These are phyloP conservation scores for Sporobolomyces roseus DNA, from an alignment of 768 basidiomycete species.

Conservation along the genomic window DNA sequence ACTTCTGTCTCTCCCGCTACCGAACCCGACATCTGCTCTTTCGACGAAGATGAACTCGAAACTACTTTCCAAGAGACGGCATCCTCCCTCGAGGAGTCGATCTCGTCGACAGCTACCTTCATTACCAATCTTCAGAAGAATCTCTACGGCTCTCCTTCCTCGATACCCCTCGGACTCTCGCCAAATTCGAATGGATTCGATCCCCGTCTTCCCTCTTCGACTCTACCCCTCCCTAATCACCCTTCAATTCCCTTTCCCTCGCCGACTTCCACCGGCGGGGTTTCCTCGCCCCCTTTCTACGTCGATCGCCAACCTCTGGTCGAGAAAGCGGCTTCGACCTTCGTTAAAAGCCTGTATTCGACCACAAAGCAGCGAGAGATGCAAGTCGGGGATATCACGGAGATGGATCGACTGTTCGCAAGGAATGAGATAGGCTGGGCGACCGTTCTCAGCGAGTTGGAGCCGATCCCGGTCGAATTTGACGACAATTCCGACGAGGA, in stretches of 20 bases:
- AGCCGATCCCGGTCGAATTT: slow-evolving; percentile 29
- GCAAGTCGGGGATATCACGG: slow-evolving; percentile 72
- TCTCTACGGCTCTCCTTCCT: slow-evolving; percentile 48
- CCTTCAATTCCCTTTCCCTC: slow-evolving; percentile 9
- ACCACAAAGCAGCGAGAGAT: slow-evolving; percentile 70
- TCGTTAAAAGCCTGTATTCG: slow-evolving; percentile 73
- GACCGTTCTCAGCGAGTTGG: neutral
- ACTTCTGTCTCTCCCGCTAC: neutral
- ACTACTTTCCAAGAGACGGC: slow-evolving; percentile 5
- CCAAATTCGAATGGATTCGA: slow-evolving; percentile 28
- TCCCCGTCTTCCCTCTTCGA: neutral
- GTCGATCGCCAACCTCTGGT: slow-evolving; percentile 47
- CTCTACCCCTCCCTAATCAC: neutral
- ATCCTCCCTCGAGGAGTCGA: neutral
- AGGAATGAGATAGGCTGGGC: slow-evolving; percentile 55
- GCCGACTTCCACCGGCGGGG: too few relatives aligned
- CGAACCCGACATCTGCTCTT: neutral
- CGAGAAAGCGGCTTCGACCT: slow-evolving; percentile 68
- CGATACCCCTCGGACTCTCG: too few relatives aligned
- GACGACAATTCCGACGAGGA: too few relatives aligned
- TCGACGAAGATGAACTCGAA: slow-evolving; percentile 21
- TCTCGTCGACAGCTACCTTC: slow-evolving; percentile 65
- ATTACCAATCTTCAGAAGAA: slow-evolving; percentile 54
- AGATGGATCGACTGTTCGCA: slow-evolving; percentile 73
- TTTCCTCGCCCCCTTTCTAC: too few relatives aligned